Evolutionary conservation across 805 yeast species (phyloP).

Genomic region (Wickerhamomyces sydowiorum): DNA sequence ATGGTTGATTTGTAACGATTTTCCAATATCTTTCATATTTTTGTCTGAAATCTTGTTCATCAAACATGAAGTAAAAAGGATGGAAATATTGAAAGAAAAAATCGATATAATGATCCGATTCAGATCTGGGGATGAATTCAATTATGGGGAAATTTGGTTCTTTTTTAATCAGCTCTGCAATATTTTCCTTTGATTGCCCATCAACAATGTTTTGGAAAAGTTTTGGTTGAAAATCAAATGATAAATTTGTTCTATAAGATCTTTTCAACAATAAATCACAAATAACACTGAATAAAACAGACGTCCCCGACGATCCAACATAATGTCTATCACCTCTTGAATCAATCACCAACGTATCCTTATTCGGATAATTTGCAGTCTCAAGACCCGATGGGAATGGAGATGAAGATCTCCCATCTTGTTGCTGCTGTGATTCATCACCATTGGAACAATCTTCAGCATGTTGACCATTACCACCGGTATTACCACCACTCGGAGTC

Average conservation of each 20-base stretch:
- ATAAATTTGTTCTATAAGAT: constrained; percentile 29
- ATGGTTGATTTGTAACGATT: not conserved
- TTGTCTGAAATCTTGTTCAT: constrained; percentile 26
- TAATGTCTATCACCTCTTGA: constrained; percentile 41
- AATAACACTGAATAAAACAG: constrained; percentile 35
- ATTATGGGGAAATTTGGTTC: constrained; percentile 33
- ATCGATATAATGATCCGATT: constrained; percentile 31
- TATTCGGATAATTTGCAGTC: constrained; percentile 4
- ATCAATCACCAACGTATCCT: constrained; percentile 34
- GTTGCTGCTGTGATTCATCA: not conserved
- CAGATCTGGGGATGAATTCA: constrained; percentile 25
- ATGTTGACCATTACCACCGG: no score
- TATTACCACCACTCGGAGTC: not conserved
- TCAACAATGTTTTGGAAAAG: constrained; percentile 13
- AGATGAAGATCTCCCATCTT: not conserved
- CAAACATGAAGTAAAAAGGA: constrained; percentile 38
- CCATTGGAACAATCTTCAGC: no score
- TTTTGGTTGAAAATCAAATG: constrained; percentile 27
- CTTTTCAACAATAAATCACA: constrained; percentile 33
- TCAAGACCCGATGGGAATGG: no score
- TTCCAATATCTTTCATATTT: constrained; percentile 34
- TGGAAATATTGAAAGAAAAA: constrained; percentile 38
- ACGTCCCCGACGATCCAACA: constrained; percentile 41
- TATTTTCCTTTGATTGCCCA: constrained; percentile 7
- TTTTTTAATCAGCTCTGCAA: constrained; percentile 7